Percentiles rank a stretch among this genome's conserved stretches.
Conservation (phyloP, 805 yeast genomes). For the Starmerella geochares region DNA sequence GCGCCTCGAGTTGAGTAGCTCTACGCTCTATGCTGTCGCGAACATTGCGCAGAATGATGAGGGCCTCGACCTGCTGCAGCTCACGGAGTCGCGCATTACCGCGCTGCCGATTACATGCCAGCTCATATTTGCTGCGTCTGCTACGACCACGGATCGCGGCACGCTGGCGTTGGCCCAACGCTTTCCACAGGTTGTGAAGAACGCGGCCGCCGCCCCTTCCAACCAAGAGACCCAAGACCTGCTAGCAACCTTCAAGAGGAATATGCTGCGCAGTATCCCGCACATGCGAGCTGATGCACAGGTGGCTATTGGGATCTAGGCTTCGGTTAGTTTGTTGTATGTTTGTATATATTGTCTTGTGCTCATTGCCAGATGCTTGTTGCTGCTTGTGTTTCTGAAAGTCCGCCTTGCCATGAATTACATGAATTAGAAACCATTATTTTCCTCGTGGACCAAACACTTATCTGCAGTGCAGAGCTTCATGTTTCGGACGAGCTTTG, state of each 20-base stretch:
- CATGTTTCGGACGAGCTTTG: too few relatives aligned
- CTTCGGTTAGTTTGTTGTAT: not conserved
- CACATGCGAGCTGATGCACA: conserved; percentile 5
- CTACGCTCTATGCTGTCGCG: conserved; percentile 17
- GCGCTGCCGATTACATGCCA: conserved; percentile 14
- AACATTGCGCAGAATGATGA: conserved; percentile 16
- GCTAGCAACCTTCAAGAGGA: conserved; percentile 10
- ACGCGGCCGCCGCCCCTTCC: conserved; percentile 11
- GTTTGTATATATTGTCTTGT: not conserved
- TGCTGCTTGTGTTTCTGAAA: too few relatives aligned
- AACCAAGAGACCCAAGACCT: conserved; percentile 12
- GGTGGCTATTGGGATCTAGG: not conserved
- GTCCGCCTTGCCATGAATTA: too few relatives aligned
- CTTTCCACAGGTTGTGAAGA: conserved; percentile 14
- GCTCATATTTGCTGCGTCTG: conserved; percentile 20
- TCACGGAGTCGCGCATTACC: conserved; percentile 10
- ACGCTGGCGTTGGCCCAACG: conserved; percentile 14
- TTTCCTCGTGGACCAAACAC: too few relatives aligned
- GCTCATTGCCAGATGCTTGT: not conserved
- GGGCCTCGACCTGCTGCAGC: conserved; percentile 14
- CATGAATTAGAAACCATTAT: too few relatives aligned
- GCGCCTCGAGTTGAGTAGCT: conserved; percentile 11
- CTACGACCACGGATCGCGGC: conserved; percentile 18
- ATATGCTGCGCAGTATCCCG: conserved; percentile 13
- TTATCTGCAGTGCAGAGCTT: too few relatives aligned